Evolutionary conservation across 768 basidiomycete species (phyloP).

Genomic region (Termitomyces sp.): DNA sequence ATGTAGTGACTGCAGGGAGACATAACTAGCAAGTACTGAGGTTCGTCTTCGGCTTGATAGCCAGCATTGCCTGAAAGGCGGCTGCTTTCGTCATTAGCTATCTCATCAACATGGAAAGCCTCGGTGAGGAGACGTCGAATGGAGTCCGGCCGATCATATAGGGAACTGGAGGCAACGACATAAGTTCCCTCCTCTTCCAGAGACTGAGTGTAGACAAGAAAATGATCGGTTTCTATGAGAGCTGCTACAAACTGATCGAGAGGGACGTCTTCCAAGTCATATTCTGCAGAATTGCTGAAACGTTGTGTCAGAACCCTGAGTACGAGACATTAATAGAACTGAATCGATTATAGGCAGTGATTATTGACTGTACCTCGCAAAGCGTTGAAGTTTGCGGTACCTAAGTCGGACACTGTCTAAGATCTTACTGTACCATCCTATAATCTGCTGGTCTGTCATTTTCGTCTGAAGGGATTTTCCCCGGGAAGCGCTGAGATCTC

Average conservation of each 20-base stretch:
- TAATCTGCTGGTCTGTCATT: slow-evolving; percentile 80
- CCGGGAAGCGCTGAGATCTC: slow-evolving; percentile 14
- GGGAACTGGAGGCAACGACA: slow-evolving; percentile 73
- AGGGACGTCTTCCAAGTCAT: slow-evolving; percentile 67
- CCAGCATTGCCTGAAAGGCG: slow-evolving; percentile 30
- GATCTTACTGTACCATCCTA: slow-evolving; percentile 89
- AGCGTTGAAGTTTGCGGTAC: slow-evolving; percentile 91
- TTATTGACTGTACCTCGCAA: slow-evolving; percentile 58
- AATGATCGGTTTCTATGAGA: slow-evolving; percentile 81
- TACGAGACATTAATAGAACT: neutral
- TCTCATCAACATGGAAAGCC: slow-evolving; percentile 76
- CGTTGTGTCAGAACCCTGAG: slow-evolving; percentile 69
- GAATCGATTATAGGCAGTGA: neutral
- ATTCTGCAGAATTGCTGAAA: slow-evolving; percentile 93
- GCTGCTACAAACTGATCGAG: slow-evolving; percentile 76
- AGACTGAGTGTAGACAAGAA: slow-evolving; percentile 85
- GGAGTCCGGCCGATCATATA: slow-evolving; percentile 70
- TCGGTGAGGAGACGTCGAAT: slow-evolving; percentile 79
- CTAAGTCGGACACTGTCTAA: slow-evolving; percentile 88
- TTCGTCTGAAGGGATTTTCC: slow-evolving; percentile 30
- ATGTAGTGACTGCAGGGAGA: slow-evolving; percentile 83
- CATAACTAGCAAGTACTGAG: slow-evolving; percentile 77
- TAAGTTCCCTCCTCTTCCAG: slow-evolving; percentile 92
- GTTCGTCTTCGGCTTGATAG: slow-evolving; percentile 50
- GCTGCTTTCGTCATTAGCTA: slow-evolving; percentile 48